Conservation (phyloP, 202 grass and related monocot species). For the Carex sylvatica region DNA sequence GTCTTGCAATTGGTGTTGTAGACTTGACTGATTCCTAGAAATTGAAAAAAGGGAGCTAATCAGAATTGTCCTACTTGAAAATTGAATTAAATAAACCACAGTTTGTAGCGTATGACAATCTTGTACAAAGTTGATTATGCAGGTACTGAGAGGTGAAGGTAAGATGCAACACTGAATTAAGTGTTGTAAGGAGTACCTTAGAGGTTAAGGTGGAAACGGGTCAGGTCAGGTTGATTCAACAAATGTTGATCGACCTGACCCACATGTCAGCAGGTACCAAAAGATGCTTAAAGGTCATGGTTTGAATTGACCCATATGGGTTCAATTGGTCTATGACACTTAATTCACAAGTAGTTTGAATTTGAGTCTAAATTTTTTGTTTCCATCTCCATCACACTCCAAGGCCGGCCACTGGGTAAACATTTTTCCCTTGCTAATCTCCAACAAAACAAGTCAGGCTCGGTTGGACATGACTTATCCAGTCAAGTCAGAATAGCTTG, state of each 20-base stretch:
- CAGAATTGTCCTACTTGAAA: neutral
- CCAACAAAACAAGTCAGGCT: too few species aligned
- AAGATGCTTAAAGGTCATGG: too few species aligned
- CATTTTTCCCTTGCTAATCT: too few species aligned
- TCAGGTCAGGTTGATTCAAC: neutral
- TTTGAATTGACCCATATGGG: neutral
- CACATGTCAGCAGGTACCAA: too few species aligned
- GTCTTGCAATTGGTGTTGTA: slow-evolving; percentile 27
- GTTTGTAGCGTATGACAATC: neutral
- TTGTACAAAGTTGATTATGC: neutral
- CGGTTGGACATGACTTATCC: too few species aligned
- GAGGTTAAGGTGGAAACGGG: neutral
- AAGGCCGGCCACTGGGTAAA: neutral
- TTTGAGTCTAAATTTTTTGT: neutral
- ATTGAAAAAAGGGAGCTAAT: neutral
- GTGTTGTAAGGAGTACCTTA: neutral
- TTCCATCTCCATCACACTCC: neutral
- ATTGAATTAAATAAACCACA: neutral
- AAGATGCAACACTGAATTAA: neutral
- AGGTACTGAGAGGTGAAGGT: neutral
- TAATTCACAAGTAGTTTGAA: neutral
- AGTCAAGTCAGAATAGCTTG: too few species aligned
- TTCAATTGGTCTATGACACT: neutral
- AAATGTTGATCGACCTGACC: neutral
- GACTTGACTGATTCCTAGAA: slow-evolving; percentile 28